A percentile compares a stretch with the other conserved stretches of the same genome.
phyloP scores from a whole-genome alignment of 148 eudicot species.

The Arbutus unedo region DNA sequence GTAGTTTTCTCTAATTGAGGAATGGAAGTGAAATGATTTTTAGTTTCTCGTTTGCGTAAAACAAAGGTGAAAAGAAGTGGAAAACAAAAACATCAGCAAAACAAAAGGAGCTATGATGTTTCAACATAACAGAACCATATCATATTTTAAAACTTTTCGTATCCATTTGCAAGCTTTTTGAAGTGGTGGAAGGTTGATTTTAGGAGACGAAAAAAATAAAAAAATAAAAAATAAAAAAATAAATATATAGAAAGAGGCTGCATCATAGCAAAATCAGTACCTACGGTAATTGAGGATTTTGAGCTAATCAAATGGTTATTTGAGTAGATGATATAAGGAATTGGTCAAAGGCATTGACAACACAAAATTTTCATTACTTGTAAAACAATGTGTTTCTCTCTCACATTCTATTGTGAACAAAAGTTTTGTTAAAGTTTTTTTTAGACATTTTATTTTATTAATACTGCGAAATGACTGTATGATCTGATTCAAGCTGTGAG shows the following conservation, averaged over 20 bases:
- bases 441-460: not conserved
- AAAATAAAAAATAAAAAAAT: too few species aligned
- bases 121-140: not conserved
- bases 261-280: not conserved
- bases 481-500: not conserved
- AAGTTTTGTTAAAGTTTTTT: too few species aligned
- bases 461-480: not conserved
- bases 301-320: not conserved
- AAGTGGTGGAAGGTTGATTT: not conserved
- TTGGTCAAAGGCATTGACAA: not conserved
- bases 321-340: not conserved
- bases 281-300: not conserved
- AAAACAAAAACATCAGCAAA: not conserved
- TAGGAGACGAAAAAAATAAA: not conserved
- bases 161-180: slow-evolving; percentile 3
- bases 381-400: not conserved
- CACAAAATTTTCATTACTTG: not conserved
- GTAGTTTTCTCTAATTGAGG: too few species aligned
- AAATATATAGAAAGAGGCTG: not conserved
- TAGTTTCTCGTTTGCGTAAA: too few species aligned
- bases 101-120: not conserved
- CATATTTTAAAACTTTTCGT: not conserved
- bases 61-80: too few species aligned
- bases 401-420: too few species aligned
- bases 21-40: too few species aligned